Conservation (phyloP, 306 rosid species). For the Fragaria ananassa region DNA sequence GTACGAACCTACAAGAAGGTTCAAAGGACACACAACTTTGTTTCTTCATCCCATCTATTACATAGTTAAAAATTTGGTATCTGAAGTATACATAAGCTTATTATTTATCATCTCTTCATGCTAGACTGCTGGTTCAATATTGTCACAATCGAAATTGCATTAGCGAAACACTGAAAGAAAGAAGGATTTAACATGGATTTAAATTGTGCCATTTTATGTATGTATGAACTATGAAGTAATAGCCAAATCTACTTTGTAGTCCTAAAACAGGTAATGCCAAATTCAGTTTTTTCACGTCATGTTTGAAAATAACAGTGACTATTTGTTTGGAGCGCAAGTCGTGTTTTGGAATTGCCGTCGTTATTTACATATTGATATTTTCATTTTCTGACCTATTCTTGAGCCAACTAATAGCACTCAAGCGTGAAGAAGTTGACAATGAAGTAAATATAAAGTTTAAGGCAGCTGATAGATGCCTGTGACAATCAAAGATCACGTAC, state of each 20-base stretch:
- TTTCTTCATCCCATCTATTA: conserved; percentile 4
- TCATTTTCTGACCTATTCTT: neutral
- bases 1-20: conserved; percentile 51
- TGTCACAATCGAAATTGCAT: neutral
- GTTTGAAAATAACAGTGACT: neutral
- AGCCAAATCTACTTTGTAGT: no score
- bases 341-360: neutral
- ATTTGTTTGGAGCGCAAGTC: neutral
- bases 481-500: neutral
- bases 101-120: neutral
- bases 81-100: neutral
- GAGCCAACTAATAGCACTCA: neutral
- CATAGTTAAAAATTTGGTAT: conserved; percentile 11
- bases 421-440: neutral
- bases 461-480: neutral
- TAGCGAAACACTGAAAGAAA: neutral
- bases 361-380: neutral
- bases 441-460: neutral
- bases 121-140: neutral
- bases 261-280: no score
- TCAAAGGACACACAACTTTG: conserved; percentile 29
- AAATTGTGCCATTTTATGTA: no score
- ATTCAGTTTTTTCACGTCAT: no score
- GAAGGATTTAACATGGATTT: neutral
- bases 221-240: no score